Evolutionary conservation across 306 rosid species (phyloP), one percentile per base, ranked within the genome.

Genomic region (Calophaca sinica): DNA sequence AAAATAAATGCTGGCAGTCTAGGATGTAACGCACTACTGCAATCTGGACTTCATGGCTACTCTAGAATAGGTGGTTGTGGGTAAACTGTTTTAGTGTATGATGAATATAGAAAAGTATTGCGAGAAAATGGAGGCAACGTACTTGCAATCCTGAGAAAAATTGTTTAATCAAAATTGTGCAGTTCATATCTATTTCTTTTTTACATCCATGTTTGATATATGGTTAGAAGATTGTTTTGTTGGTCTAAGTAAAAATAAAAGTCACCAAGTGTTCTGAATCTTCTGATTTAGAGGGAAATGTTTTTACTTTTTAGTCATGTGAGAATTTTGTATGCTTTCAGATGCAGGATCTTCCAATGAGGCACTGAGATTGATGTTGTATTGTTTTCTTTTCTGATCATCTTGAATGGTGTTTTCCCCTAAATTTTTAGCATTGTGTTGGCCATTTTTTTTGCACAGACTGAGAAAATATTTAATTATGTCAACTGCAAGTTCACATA

Each of bases 391-490:
- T 35, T 28, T 53, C 15, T 39, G 2, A 12, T 69, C 32, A 60
- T 50, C 46, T 33, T 52, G 13, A 52, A 9, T 20, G 65, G 42
- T 45, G 7, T 39, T 79, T 13, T 59, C 64, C n/a, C 14, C 15
- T 31, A 41, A 8, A 36, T 71, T 20, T 48, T 46, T 36, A 3
- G 13, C 32, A 39, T 36, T 60, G 51, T 63, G 15, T 62, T 77
- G 68, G 42, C 58, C 55, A 36, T 73, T 20, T 54, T 62, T 77
- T 68, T 15, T 58, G 12, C 59, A 10, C 3, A 46, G 46, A 33
- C 72, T 35, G 44, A 75, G 67, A 60, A 73, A 80, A 54, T 9
- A 80, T 57, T 76, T 53, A 50, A 41, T 55, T 68, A 44, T 78
- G 78, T 55, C 36, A 38, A 10, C 14, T 57, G 28, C 9, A 55